These are phyloP conservation scores for Heritiera littoralis DNA, from an alignment of 345 rosid species.

Conservation along the genomic window DNA sequence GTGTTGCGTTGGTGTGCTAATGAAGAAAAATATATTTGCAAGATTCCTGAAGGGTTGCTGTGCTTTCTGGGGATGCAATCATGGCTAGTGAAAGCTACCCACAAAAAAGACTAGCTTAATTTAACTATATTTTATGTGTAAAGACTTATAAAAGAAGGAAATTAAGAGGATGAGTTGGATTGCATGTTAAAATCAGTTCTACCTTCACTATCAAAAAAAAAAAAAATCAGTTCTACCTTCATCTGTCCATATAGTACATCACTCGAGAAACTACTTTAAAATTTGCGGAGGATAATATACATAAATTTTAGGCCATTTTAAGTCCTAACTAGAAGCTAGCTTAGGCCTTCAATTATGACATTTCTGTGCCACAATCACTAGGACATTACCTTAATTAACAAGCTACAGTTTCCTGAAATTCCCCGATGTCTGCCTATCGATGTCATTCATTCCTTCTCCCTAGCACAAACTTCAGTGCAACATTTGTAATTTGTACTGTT, in stretches of 20 bases:
- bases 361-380: slow-evolving; percentile 7
- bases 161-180: slow-evolving; percentile 39
- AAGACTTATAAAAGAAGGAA: slow-evolving; percentile 27
- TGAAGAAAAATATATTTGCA: slow-evolving; percentile 33
- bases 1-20: slow-evolving; percentile 25
- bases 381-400: not conserved
- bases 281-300: not conserved
- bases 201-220: too few species aligned
- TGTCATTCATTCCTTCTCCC: not conserved
- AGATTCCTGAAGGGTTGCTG: slow-evolving; percentile 54
- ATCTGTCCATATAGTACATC: not conserved
- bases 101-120: slow-evolving; percentile 27
- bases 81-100: slow-evolving; percentile 43
- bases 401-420: not conserved
- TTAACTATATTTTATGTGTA: slow-evolving; percentile 37
- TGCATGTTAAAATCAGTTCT: slow-evolving; percentile 31
- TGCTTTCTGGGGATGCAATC: slow-evolving; percentile 55
- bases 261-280: slow-evolving; percentile 2
- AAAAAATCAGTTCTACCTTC: too few species aligned
- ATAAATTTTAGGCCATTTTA: not conserved
- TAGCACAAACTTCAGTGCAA: slow-evolving; percentile 3
- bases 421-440: too few species aligned
- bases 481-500: not conserved
- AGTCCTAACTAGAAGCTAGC: not conserved
- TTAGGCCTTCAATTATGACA: not conserved